Evolutionary conservation across 306 rosid species (phyloP).

Genomic region (Fragaria vesca): DNA sequence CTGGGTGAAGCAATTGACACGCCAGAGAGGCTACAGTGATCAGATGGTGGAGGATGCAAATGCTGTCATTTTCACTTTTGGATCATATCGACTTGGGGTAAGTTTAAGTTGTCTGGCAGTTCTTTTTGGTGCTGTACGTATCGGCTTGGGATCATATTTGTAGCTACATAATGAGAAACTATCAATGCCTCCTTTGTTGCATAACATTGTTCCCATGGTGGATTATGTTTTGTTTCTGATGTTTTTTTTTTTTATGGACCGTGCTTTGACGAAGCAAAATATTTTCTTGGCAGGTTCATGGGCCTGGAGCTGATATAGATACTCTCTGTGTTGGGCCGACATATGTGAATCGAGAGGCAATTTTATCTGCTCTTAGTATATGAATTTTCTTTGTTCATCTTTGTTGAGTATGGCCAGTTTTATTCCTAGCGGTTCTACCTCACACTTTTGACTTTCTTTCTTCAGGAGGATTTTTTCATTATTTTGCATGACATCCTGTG

Average conservation of each 20-base stretch:
- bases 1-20: slow-evolving; percentile 93
- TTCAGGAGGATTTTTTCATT: slow-evolving; percentile 87
- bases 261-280: slow-evolving; percentile 14
- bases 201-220: neutral
- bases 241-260: too few species aligned
- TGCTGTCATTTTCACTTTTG: slow-evolving; percentile 88
- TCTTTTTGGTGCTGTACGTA: neutral
- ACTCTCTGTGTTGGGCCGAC: slow-evolving; percentile 91
- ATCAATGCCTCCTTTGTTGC: neutral
- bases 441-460: slow-evolving; percentile 23
- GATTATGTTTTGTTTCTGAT: neutral
- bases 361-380: neutral
- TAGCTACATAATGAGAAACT: neutral
- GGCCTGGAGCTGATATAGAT: slow-evolving; percentile 87
- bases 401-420: neutral
- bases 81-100: slow-evolving; percentile 91
- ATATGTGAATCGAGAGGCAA: slow-evolving; percentile 83
- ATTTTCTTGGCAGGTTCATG: slow-evolving; percentile 69
- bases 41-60: slow-evolving; percentile 98
- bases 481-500: slow-evolving; percentile 70
- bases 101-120: slow-evolving; percentile 16
- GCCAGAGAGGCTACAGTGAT: slow-evolving; percentile 82
- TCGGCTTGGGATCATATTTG: neutral
- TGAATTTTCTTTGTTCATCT: slow-evolving; percentile 23
- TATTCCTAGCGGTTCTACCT: slow-evolving; percentile 19